Evolutionary conservation across 345 rosid genomes (phyloP), one percentile per base, ranked within the genome.

Genomic region (Dimocarpus longan): DNA sequence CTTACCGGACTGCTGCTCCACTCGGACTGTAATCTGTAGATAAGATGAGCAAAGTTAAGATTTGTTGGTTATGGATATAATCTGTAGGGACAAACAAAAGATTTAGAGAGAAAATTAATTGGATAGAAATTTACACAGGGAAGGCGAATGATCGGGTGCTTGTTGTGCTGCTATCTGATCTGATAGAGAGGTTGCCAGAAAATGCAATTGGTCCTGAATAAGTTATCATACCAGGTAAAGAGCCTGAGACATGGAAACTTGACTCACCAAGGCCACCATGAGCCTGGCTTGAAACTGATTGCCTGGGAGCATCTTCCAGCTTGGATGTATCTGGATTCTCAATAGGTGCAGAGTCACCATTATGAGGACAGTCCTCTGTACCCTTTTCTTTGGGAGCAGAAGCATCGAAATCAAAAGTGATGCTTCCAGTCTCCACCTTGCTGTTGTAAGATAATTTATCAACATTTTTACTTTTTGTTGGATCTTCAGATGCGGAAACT

Each of bases 81-180:
- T 26, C 44, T 12, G 48, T 22, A 11, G 7, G 65, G 1, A 6
- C 24, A 26, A 57, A 12, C 8, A 60, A 19, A 19, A 15, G 18
- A 66, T 9, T 22, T 6, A 44, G 8, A 32, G 66, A 74, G 12
- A 32, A 32, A 39, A 79, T 6, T n/a, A 72, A 56, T 40, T 42
- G 56, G 46, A 9, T 8, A 64, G 79, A 56, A 70, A 40, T 19
- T 80, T 89, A 96, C 99, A 88, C 62, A 0, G 99, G 99, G 82
- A 96, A 96, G 76, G 99, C 97, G 18, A 96, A 96, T 40, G 99
- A 96, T 77, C 95, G 91, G 72, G 91, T 88, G 83, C 98, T 96
- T 0, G 98, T 88, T 15, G 97, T 88, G 88, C 99, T 96, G 90
- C 97, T 91, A 73, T 96, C 97, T 0, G 98, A 96, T 82, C 98